Evolutionary conservation across 1,284 basidiomycete species (phyloP), one percentile per base, ranked within the genome.

Genomic region (Malassezia slooffiae): DNA sequence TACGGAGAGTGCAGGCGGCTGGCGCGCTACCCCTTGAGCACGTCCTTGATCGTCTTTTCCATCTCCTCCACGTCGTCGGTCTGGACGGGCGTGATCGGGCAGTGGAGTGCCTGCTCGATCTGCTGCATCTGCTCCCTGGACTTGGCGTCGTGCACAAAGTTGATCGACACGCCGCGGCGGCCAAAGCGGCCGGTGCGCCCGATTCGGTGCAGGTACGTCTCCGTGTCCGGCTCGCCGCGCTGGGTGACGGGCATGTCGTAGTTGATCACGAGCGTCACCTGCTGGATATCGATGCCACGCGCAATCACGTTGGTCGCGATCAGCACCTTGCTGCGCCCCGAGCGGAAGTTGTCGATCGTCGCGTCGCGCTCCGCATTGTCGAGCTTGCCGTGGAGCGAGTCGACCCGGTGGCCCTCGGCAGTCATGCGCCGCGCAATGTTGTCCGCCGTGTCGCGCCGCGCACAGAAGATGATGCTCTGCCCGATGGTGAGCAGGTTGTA

Each of bases 271-370:
- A 67, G 47, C 74, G 96, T 97, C 55, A 99, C 93, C 74, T 96
- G 91, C 55, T 88, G 77, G 62, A 99, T 95, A 68, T 99, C 93
- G 74, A 99, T 97, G 34, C 93, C 93, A 27, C 93, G 81, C 8
- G 93, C 89, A 56, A 97, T 84, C 60, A 99, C 93, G 72, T 99
- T 97, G 41, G 93, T 99, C 41, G 93, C 95, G 70, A 99, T 97
- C 54, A 99, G 75, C 30, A 95, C 91, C 73, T 97, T 97, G 70
- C 88, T 87, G 68, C 82, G 83, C 47, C 93, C 93, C 60, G 93
- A 83, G 38, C 93, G 79, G 80, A 97, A 99, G 20, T 80, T 80
- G 68, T 96, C 90, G 63, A 97, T 91, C 54, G 91, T 83, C 28
- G 78, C 67, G 71, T 99, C 93, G 60, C 93, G 86, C 64, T 91